These are phyloP conservation scores for Cadophora sp. DNA, from an alignment of 2,329 filamentous ascomycete genomes.

Conservation along the genomic window DNA sequence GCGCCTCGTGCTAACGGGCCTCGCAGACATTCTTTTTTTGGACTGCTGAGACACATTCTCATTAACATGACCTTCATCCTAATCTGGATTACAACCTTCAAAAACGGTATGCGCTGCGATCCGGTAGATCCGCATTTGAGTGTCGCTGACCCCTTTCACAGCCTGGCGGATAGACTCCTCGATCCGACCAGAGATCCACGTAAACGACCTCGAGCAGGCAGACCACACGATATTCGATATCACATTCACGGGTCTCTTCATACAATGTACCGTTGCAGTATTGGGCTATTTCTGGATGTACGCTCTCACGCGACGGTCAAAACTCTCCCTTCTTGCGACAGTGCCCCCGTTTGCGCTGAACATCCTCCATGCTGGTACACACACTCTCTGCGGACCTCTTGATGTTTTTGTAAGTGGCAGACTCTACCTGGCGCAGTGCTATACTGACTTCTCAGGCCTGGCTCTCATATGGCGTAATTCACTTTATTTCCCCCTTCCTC, in stretches of 20 bases:
- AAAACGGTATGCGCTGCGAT: constrained; percentile 35
- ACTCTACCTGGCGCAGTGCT: constrained; percentile 54
- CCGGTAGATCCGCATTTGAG: background rate
- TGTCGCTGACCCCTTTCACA: constrained; percentile 22
- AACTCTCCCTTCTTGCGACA: constrained; percentile 38
- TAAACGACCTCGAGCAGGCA: constrained; percentile 37
- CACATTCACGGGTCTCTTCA: constrained; percentile 31
- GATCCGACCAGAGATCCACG: constrained; percentile 38
- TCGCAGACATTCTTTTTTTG: constrained; percentile 39
- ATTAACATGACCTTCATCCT: constrained; percentile 42
- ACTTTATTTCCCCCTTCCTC: constrained; percentile 85
- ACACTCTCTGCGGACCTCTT: constrained; percentile 52
- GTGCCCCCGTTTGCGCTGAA: constrained; percentile 55
- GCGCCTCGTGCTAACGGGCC: constrained; percentile 17
- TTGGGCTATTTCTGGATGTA: constrained; percentile 40
- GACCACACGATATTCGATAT: constrained; percentile 39
- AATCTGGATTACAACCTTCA: constrained; percentile 42
- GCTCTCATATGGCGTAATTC: constrained; percentile 91
- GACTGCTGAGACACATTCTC: constrained; percentile 39
- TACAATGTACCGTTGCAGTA: constrained; percentile 34
- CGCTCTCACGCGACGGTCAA: constrained; percentile 35
- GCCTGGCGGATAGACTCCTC: constrained; percentile 40
- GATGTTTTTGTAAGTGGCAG: constrained; percentile 37
- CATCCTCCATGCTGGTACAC: constrained; percentile 87
- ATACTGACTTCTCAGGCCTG: constrained; percentile 76